A percentile compares a stretch with the other conserved stretches of the same genome.
These are phyloP conservation scores for Sporisorium scitamineum DNA, from an alignment of 1,284 basidiomycete species.

Conservation along the genomic window DNA sequence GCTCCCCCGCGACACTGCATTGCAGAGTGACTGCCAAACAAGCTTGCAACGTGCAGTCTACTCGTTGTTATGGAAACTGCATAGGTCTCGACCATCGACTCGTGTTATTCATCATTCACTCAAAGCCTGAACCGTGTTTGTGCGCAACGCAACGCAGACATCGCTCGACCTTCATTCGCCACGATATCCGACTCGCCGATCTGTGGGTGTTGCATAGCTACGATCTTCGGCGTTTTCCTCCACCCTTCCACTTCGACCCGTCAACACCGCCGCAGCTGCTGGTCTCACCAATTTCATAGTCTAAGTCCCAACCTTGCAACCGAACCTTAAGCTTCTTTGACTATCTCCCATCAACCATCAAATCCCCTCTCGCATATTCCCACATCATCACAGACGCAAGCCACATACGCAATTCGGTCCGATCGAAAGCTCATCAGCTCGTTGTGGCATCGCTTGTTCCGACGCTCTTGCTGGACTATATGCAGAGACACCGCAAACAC, in stretches of 20 bases:
- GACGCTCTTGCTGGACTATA: background rate
- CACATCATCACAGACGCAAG: background rate
- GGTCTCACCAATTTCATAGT: background rate
- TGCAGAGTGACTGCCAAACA: background rate
- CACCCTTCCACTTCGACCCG: background rate
- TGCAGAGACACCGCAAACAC: background rate
- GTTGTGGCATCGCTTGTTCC: background rate
- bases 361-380: background rate
- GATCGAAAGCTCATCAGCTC: background rate
- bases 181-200: background rate
- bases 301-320: background rate
- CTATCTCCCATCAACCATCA: background rate
- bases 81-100: background rate
- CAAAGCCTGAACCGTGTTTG: background rate
- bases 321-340: background rate
- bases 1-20: too few species aligned
- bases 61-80: background rate
- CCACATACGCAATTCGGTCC: too few species aligned
- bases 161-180: background rate
- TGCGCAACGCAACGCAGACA: background rate
- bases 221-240: background rate
- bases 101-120: background rate
- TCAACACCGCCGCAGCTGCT: background rate
- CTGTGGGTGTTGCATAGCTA: background rate
- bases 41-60: background rate